Percentiles rank a stretch among this genome's conserved stretches.
These are phyloP conservation scores for Aegilops longissima DNA, from an alignment of 176 grass and related monocot species.

Conservation along the genomic window DNA sequence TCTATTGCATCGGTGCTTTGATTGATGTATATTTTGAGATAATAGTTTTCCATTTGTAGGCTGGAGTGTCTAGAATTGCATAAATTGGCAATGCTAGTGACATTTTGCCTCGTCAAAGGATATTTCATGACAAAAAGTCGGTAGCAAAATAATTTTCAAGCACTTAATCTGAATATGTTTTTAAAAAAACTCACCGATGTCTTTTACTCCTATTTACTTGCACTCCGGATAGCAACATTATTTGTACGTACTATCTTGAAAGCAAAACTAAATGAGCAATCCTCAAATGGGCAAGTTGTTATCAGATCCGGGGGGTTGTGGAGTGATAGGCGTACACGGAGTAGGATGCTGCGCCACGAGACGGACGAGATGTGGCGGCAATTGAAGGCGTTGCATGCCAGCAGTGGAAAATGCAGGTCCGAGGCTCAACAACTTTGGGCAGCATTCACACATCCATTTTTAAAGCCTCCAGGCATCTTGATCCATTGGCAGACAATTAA, in stretches of 20 bases:
- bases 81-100: too few species aligned
- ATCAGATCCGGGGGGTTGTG: background rate
- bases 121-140: too few species aligned
- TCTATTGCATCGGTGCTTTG: too few species aligned
- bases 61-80: too few species aligned
- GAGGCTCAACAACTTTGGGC: constrained; percentile 5
- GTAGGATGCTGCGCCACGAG: background rate
- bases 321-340: background rate
- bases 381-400: constrained; percentile 9
- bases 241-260: background rate
- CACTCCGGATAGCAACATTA: background rate
- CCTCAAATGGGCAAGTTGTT: background rate
- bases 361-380: background rate
- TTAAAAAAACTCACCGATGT: background rate
- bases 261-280: background rate
- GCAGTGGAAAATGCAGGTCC: constrained; percentile 1
- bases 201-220: background rate
- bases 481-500: background rate
- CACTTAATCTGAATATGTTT: too few species aligned
- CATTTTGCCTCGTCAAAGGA: too few species aligned
- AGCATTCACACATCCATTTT: constrained; percentile 1
- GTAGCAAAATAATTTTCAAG: too few species aligned
- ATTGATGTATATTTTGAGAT: too few species aligned
- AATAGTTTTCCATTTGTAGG: too few species aligned
- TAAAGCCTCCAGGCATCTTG: background rate